phyloP scores from a whole-genome alignment of 257 asterid species.

The Salvia hispanica region DNA sequence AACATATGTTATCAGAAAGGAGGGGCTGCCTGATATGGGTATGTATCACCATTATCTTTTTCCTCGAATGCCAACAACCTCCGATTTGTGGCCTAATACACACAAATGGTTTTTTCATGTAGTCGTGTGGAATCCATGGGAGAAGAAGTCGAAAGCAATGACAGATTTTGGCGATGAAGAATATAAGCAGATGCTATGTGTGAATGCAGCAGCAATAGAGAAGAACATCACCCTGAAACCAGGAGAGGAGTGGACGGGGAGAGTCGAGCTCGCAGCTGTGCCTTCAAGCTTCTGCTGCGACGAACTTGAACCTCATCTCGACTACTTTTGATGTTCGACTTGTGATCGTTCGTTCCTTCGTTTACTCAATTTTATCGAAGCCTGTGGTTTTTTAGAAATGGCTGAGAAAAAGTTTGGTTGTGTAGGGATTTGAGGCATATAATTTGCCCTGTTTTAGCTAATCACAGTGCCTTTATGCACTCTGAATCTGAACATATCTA shows the following conservation, averaged over 20 bases:
- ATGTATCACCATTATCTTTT: constrained; percentile 24
- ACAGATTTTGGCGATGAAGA: constrained; percentile 84
- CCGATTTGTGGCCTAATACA: neutral
- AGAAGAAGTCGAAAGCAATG: constrained; percentile 83
- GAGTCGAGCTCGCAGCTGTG: constrained; percentile 67
- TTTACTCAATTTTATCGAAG: constrained; percentile 23
- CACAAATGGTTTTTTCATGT: neutral
- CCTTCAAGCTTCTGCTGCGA: constrained; percentile 82
- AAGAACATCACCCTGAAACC: constrained; percentile 71
- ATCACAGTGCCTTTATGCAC: constrained; percentile 15
- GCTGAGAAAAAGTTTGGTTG: constrained; percentile 30
- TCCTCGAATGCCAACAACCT: neutral
- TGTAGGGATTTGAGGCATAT: constrained; percentile 26
- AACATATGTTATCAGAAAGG: constrained; percentile 76
- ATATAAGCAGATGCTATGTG: constrained; percentile 85
- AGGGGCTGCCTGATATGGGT: constrained; percentile 92
- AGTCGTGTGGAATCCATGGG: constrained; percentile 99
- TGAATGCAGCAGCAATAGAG: constrained; percentile 77
- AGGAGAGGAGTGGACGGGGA: constrained; percentile 90
- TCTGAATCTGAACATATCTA: neutral
- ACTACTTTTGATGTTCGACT: constrained; percentile 38
- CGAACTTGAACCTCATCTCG: constrained; percentile 47
- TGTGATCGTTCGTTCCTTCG: constrained; percentile 1
- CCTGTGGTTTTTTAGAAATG: constrained; percentile 41
- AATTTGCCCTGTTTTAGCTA: constrained; percentile 14